Evolutionary conservation across 2,329 filamentous ascomycete species (phyloP).

Genomic region (Didymella glomerata): DNA sequence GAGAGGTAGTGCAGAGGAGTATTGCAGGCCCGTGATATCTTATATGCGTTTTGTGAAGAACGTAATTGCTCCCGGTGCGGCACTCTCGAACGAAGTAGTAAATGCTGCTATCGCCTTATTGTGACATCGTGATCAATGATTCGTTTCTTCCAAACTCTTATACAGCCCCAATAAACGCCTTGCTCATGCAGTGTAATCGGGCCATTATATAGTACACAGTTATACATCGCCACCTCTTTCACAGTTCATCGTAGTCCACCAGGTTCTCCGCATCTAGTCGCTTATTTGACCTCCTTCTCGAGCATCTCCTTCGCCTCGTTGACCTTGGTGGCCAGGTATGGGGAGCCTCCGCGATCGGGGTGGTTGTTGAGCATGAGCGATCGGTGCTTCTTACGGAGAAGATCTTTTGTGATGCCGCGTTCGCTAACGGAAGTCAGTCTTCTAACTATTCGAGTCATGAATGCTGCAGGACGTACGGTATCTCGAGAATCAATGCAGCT

Average conservation of each 20-base stretch:
- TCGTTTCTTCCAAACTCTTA: not conserved
- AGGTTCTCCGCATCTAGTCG: not conserved
- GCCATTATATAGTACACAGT: conserved; percentile 36
- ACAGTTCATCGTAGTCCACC: not conserved
- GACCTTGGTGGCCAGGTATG: conserved; percentile 95
- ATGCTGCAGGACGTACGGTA: conserved; percentile 69
- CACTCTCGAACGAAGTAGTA: conserved; percentile 1
- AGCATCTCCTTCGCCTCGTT: conserved; percentile 98
- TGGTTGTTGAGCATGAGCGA: conserved; percentile 98
- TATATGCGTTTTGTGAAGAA: not conserved
- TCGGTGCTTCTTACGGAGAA: conserved; percentile 93
- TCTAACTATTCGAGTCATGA: not conserved
- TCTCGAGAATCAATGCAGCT: conserved; percentile 86
- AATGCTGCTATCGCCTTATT: conserved; percentile 7
- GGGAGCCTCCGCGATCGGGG: conserved; percentile 94
- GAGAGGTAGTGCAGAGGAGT: not conserved
- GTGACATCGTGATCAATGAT: not conserved
- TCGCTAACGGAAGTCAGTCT: conserved; percentile 66
- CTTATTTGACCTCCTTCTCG: conserved; percentile 69
- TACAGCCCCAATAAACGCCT: conserved; percentile 29
- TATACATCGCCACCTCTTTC: no score
- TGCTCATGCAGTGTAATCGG: conserved; percentile 33
- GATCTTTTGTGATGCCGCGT: conserved; percentile 86
- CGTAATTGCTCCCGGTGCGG: not conserved
- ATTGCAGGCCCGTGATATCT: not conserved